Conservation (phyloP, 805 yeast species). For the Tetrapisispora nanseiensis region DNA sequence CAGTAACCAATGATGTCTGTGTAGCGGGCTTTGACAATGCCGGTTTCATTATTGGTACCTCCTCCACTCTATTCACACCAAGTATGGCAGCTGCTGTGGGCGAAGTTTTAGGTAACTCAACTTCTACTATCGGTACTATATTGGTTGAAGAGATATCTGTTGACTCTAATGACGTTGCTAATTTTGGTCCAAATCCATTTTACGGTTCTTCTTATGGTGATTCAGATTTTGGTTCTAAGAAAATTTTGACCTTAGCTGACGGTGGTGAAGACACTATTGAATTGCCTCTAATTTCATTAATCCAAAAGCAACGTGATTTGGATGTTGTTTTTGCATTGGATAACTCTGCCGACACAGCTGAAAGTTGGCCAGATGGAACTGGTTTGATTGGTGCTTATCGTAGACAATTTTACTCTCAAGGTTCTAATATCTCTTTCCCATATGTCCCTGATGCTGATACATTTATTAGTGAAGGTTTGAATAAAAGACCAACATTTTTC, state of each 20-base stretch:
- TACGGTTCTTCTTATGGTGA: slow-evolving; percentile 33
- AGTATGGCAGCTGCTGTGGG: slow-evolving; percentile 38
- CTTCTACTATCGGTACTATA: not conserved
- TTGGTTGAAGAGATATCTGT: slow-evolving; percentile 13
- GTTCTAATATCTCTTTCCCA: slow-evolving; percentile 61
- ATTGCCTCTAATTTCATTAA: slow-evolving; percentile 51
- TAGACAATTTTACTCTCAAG: slow-evolving; percentile 45
- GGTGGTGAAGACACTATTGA: slow-evolving; percentile 67
- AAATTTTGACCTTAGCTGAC: slow-evolving; percentile 47
- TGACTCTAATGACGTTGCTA: slow-evolving; percentile 57
- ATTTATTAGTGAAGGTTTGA: slow-evolving; percentile 50
- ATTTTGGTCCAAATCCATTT: slow-evolving; percentile 67
- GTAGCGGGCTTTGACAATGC: slow-evolving; percentile 68
- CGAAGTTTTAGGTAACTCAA: not conserved
- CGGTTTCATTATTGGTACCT: slow-evolving; percentile 75
- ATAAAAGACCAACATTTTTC: slow-evolving; percentile 66
- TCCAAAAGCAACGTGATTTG: slow-evolving; percentile 49
- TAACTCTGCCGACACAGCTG: slow-evolving; percentile 54
- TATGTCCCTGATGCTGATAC: slow-evolving; percentile 65
- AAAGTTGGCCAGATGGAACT: slow-evolving; percentile 58
- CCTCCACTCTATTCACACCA: slow-evolving; percentile 72
- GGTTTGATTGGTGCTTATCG: slow-evolving; percentile 46
- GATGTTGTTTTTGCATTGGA: slow-evolving; percentile 60
- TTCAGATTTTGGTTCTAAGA: slow-evolving; percentile 12
- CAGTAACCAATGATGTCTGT: slow-evolving; percentile 42